Conservation (phyloP, 768 basidiomycete species). For the Hortiboletus flavorubellus region DNA sequence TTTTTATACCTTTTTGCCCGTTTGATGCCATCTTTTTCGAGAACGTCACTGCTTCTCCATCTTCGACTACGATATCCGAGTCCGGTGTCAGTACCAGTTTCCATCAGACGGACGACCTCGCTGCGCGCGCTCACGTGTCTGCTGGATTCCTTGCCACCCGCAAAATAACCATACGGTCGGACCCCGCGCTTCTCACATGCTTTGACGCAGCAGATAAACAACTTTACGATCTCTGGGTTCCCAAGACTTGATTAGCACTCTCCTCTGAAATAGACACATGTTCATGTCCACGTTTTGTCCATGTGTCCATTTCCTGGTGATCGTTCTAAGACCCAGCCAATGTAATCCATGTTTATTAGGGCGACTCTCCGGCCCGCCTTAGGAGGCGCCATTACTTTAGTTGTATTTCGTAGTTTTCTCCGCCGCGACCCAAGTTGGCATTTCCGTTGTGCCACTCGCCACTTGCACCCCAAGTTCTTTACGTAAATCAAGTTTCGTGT, state of each 20-base stretch:
- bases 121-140: slow-evolving; percentile 17
- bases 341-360: neutral
- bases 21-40: neutral
- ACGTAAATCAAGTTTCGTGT: slow-evolving; percentile 16
- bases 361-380: neutral
- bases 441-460: too few species aligned
- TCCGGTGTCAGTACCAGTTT: slow-evolving; percentile 22
- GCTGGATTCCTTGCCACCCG: slow-evolving; percentile 28
- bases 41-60: slow-evolving; percentile 21
- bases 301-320: neutral
- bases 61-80: slow-evolving; percentile 34
- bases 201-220: slow-evolving; percentile 77
- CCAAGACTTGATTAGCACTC: slow-evolving; percentile 26
- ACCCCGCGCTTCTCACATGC: slow-evolving; percentile 64
- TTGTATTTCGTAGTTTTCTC: neutral
- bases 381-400: neutral
- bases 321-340: neutral
- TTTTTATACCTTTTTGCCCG: neutral
- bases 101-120: slow-evolving; percentile 16
- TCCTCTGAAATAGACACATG: neutral
- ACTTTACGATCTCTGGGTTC: slow-evolving; percentile 75
- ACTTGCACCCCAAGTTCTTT: neutral
- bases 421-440: too few species aligned
- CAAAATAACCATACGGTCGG: slow-evolving; percentile 53
- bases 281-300: neutral